Evolutionary conservation across 306 rosid species (phyloP).

Genomic region (Malus asiatica): DNA sequence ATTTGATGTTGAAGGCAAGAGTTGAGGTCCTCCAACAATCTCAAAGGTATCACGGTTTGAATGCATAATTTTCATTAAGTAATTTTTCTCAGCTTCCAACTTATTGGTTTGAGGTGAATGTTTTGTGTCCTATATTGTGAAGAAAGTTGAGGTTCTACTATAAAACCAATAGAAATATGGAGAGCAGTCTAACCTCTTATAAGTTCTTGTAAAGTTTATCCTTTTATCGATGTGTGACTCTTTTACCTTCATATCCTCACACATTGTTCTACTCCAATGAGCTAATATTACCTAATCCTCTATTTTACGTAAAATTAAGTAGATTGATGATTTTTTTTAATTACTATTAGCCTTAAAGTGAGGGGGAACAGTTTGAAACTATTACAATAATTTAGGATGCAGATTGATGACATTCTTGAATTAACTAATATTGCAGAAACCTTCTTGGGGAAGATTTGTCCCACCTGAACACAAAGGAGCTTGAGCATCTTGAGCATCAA

Average conservation of each 20-base stretch:
- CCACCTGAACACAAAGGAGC: slow-evolving; percentile 48
- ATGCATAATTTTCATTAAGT: background rate
- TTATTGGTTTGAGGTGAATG: background rate
- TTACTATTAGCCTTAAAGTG: too few species aligned
- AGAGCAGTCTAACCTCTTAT: too few species aligned
- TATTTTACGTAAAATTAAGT: background rate
- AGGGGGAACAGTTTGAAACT: too few species aligned
- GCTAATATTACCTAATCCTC: background rate
- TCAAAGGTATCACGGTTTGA: slow-evolving; percentile 44
- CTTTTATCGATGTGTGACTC: too few species aligned
- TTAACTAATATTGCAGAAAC: slow-evolving; percentile 34
- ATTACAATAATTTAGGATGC: too few species aligned
- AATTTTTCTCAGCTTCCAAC: background rate
- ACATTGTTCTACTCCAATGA: background rate
- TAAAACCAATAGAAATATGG: too few species aligned
- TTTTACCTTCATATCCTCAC: too few species aligned
- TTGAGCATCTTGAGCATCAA: slow-evolving; percentile 71
- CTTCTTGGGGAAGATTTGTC: slow-evolving; percentile 84
- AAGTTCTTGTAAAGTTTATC: too few species aligned
- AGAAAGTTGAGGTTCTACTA: too few species aligned
- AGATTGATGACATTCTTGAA: background rate
- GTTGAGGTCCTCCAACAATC: slow-evolving; percentile 73
- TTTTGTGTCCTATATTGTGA: too few species aligned
- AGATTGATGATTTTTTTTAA: background rate
- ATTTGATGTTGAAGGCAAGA: slow-evolving; percentile 62